Conservation (phyloP, 106 monocot genomes). For the Ottelia alismoides region DNA sequence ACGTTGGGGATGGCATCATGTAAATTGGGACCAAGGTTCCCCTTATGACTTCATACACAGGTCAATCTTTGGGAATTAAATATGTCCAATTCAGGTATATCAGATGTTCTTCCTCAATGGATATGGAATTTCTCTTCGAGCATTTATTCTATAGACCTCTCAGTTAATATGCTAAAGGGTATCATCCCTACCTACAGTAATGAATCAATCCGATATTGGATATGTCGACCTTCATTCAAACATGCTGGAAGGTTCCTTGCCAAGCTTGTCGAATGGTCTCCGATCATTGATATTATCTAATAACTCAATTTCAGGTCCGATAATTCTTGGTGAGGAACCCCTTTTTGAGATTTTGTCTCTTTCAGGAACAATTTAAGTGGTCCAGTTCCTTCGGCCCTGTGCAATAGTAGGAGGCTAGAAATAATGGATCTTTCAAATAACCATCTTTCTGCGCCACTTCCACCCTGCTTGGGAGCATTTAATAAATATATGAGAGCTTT, state of each 20-base stretch:
- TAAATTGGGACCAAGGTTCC: conserved; percentile 1
- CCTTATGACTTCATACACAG: conserved; percentile 15
- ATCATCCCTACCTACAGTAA: neutral
- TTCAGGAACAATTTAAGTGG: neutral
- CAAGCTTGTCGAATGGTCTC: neutral
- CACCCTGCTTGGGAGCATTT: neutral
- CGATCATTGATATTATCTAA: neutral
- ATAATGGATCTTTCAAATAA: neutral
- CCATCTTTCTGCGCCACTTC: neutral
- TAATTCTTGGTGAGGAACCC: neutral
- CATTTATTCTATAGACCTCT: neutral
- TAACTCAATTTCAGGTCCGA: neutral
- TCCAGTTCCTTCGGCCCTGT: neutral
- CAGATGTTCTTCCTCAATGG: conserved; percentile 14
- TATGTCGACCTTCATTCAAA: neutral
- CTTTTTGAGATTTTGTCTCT: neutral
- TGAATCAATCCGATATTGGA: neutral
- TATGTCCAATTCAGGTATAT: conserved; percentile 8
- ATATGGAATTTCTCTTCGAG: conserved; percentile 14
- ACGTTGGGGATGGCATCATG: neutral
- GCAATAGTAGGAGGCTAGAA: neutral
- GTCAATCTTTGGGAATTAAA: conserved; percentile 5
- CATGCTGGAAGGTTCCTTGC: neutral
- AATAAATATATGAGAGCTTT: no score
- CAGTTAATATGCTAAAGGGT: neutral